phyloP scores from a whole-genome alignment of 495 filamentous ascomycete genomes.

The Penicillium malachiteum region DNA sequence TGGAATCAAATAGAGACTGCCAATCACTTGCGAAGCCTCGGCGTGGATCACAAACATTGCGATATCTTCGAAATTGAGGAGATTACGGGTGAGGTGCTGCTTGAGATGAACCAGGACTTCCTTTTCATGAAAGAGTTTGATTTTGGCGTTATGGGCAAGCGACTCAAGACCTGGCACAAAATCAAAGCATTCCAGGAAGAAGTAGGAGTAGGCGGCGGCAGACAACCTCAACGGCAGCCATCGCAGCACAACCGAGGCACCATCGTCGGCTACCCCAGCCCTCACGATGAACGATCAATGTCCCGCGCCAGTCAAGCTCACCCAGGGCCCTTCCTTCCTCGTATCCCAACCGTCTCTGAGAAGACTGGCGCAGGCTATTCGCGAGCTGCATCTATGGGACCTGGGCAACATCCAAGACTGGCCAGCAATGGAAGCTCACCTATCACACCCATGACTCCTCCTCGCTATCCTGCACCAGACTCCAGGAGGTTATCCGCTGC shows the following conservation, averaged over 20 bases:
- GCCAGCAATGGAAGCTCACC: constrained; percentile 37
- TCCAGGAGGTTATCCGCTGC: constrained; percentile 72
- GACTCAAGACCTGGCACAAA: constrained; percentile 93
- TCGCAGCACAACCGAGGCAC: constrained; percentile 25
- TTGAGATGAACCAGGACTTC: constrained; percentile 92
- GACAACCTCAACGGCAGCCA: constrained; percentile 14
- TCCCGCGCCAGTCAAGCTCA: constrained; percentile 31
- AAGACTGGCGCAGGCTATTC: constrained; percentile 26
- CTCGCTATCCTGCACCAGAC: constrained; percentile 45
- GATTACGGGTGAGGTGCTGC: constrained; percentile 86
- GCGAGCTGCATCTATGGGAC: constrained; percentile 25
- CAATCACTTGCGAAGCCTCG: constrained; percentile 75
- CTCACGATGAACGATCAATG: constrained; percentile 40
- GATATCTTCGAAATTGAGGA: constrained; percentile 95
- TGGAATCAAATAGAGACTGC: constrained; percentile 83
- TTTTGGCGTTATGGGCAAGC: constrained; percentile 82
- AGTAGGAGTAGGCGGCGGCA: constrained; percentile 59
- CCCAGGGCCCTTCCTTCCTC: constrained; percentile 53
- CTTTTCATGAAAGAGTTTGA: constrained; percentile 94
- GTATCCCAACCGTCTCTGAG: constrained; percentile 58
- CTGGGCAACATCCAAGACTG: constrained; percentile 34
- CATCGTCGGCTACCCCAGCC: constrained; percentile 28
- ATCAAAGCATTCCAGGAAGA: constrained; percentile 88
- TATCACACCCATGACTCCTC: constrained; percentile 33
- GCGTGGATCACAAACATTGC: constrained; percentile 82